Base-by-base conservation (phyloP, 1,139 yeast species). In the Lodderomyces pseudojiufengensis region DNA sequence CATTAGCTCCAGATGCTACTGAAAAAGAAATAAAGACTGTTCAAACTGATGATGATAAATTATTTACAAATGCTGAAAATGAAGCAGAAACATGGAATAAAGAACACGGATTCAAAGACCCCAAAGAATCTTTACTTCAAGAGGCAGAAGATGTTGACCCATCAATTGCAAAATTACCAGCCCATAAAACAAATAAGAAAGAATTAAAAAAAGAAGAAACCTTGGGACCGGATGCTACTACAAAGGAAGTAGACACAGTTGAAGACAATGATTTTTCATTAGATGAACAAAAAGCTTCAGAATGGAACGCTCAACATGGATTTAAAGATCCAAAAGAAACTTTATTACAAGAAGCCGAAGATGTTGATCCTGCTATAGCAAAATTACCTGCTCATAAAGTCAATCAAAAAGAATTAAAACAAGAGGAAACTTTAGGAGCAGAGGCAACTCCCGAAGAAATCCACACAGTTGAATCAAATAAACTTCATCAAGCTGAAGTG, bases 301-400 rank as follows among this genome's bases (percentile, higher is more conserved):
- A 50, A 6, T 49, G 57, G 48, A 61, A 61, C 49, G 56, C 49
- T 43, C 46, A 58, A 44, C 59, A 51, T 33, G 64, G 63, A 4
- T 39, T 46, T 37, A 46, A 44, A 31, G 43, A 51, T 34, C 57
- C 52, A 27, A 44, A 52, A 34, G 50, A 56, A 34, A 52, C 61
- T 7, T 49, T 61, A 42, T 47, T 60, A 30, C 61, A 58, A 29
- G 54, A 53, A 24, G 65, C 63, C 14, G 61, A 55, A 36, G 55
- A 47, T n/a, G 31, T 38, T 14, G 48, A 49, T 29, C 57, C 61
- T 3, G 46, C 34, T 9, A 48, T 57, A 36, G 48, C 45, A 38
- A 36, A 50, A 4, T 32, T 46, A 23, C 39, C 47, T 9, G 43
- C 50, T 11, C 57, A 54, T 37, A 29, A 44, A 16, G 49, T 38